Percentiles rank a stretch among this genome's conserved stretches.
Evolutionary conservation across 306 rosid genomes (phyloP).

Genomic region (Corylus heterophylla): DNA sequence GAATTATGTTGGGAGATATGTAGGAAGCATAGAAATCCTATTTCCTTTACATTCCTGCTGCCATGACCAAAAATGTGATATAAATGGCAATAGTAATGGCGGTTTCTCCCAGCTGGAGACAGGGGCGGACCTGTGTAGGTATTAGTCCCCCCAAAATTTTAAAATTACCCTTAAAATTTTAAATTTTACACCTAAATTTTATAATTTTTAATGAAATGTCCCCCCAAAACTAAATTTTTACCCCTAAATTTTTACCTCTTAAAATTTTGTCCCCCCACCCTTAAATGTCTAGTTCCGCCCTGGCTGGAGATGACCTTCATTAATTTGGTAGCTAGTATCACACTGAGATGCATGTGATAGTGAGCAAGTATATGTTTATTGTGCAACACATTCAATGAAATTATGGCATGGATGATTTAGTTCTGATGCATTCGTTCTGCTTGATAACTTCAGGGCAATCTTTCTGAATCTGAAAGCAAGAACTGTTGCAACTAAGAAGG

Average conservation of each 20-base stretch:
- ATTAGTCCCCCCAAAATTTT: too few relatives aligned
- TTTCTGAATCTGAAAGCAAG: slow-evolving; percentile 89
- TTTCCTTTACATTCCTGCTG: neutral
- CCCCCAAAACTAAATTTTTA: too few relatives aligned
- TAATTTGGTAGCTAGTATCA: slow-evolving; percentile 5
- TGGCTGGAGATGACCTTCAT: neutral
- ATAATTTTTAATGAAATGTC: too few relatives aligned
- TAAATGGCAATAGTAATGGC: neutral
- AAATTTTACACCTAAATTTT: too few relatives aligned
- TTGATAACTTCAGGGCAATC: slow-evolving; percentile 64
- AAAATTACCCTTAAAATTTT: too few relatives aligned
- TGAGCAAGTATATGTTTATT: neutral
- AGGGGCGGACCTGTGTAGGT: too few relatives aligned
- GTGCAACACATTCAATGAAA: neutral
- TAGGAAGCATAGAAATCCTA: neutral
- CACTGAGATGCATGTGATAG: neutral
- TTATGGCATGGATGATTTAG: neutral
- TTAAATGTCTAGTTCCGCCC: too few relatives aligned
- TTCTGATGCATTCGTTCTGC: slow-evolving; percentile 20
- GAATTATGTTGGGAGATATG: too few relatives aligned
- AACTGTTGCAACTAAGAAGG: slow-evolving; percentile 64
- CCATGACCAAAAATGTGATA: neutral
- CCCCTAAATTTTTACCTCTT: too few relatives aligned
- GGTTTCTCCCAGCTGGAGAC: neutral
- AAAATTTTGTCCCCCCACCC: too few relatives aligned